These are phyloP conservation scores for Trichoderma sp. DNA, from an alignment of 2,329 filamentous ascomycete species.

Conservation along the genomic window DNA sequence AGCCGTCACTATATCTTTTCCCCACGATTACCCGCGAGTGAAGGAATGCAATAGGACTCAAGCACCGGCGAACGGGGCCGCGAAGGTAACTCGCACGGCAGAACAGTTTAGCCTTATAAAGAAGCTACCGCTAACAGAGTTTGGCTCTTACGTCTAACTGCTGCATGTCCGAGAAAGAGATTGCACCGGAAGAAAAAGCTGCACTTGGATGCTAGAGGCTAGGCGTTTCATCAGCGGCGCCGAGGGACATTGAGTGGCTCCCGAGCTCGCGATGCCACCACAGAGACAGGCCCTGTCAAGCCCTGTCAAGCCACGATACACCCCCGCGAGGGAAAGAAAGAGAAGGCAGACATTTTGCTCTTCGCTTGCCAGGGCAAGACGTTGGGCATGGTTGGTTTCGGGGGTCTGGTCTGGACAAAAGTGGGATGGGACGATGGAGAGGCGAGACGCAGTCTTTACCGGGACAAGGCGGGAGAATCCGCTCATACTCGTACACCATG, in stretches of 20 bases:
- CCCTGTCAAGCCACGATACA: constrained; percentile 1
- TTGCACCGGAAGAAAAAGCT: neutral
- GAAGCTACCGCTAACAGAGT: constrained; percentile 8
- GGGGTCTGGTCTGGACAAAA: neutral
- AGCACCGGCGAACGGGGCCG: neutral
- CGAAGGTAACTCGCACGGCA: neutral
- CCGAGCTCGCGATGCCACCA: neutral
- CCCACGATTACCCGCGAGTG: neutral
- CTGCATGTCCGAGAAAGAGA: constrained; percentile 6
- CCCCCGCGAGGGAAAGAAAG: neutral
- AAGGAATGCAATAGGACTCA: neutral
- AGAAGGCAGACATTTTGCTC: neutral
- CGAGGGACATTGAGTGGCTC: neutral
- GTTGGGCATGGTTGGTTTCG: neutral
- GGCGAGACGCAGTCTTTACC: neutral
- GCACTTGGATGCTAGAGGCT: neutral
- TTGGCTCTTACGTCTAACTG: neutral
- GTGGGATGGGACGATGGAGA: neutral
- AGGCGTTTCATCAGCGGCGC: constrained; percentile 16
- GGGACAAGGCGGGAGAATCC: neutral
- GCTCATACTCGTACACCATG: neutral
- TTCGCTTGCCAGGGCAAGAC: neutral
- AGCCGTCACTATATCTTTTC: neutral
- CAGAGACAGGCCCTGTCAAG: neutral
- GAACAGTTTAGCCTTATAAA: constrained; percentile 6